These are phyloP conservation scores for Ascosphaera aggregata DNA, from an alignment of 2,329 filamentous ascomycete species.

Conservation along the genomic window DNA sequence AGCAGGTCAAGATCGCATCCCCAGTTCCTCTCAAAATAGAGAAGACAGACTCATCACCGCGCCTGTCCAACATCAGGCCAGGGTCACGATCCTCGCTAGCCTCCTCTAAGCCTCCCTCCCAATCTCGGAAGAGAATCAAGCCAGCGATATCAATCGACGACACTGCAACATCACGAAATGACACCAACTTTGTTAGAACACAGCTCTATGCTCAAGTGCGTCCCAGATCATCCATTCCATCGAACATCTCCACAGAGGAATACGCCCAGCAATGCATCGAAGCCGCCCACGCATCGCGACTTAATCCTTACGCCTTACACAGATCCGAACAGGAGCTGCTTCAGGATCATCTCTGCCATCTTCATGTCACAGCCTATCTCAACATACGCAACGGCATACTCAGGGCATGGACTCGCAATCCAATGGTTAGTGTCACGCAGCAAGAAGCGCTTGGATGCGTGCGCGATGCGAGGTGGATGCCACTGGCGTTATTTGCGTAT, in stretches of 20 bases:
- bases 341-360: slow-evolving; percentile 57
- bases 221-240: slow-evolving; percentile 65
- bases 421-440: slow-evolving; percentile 54
- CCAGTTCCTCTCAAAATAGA: no score
- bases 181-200: no score
- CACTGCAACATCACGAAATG: no score
- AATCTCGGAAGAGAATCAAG: no score
- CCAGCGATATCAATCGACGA: no score
- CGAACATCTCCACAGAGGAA: slow-evolving; percentile 43
- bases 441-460: slow-evolving; percentile 82
- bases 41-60: no score
- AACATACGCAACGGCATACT: slow-evolving; percentile 93
- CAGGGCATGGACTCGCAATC: slow-evolving; percentile 70
- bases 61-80: no score
- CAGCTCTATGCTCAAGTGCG: slow-evolving; percentile 30
- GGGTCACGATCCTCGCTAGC: no score
- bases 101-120: no score
- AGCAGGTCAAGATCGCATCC: no score
- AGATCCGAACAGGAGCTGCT: slow-evolving; percentile 62
- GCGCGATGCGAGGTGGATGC: slow-evolving; percentile 69
- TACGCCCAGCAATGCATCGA: slow-evolving; percentile 84
- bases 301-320: slow-evolving; percentile 78
- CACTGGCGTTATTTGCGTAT: slow-evolving; percentile 67
- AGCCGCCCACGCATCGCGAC: slow-evolving; percentile 67
- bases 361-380: slow-evolving; percentile 83